Evolutionary conservation across 2,329 filamentous ascomycete genomes (phyloP).

Genomic region (Fusarium sp.): DNA sequence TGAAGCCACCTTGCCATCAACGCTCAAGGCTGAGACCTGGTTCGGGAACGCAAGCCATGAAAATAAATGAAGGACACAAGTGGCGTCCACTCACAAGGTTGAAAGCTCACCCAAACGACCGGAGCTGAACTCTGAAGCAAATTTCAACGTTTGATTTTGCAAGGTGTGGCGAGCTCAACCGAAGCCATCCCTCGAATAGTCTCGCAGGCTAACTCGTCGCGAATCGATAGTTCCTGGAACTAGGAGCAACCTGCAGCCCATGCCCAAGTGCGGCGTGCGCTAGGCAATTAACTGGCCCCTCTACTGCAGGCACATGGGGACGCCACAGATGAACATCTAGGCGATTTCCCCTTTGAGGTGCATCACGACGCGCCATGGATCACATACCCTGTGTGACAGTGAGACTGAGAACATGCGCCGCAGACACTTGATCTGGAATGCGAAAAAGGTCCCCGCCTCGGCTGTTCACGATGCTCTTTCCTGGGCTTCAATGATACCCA

Average conservation of each 20-base stretch:
- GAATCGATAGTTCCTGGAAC: slow-evolving; percentile 38
- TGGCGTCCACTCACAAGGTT: slow-evolving; percentile 22
- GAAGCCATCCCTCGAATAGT: not conserved
- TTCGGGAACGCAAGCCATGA: not conserved
- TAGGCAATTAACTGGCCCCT: not conserved
- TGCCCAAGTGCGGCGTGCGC: not conserved
- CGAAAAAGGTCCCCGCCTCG: not conserved
- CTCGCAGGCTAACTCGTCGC: slow-evolving; percentile 1
- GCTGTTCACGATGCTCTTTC: slow-evolving; percentile 22
- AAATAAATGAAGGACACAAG: slow-evolving; percentile 9
- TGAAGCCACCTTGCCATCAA: not conserved
- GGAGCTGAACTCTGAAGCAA: slow-evolving; percentile 11
- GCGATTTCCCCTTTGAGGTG: slow-evolving; percentile 15
- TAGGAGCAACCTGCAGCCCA: slow-evolving; percentile 8
- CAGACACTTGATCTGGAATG: slow-evolving; percentile 31
- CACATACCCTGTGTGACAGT: not conserved
- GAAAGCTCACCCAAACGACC: not conserved
- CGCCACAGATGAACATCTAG: slow-evolving; percentile 17
- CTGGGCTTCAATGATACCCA: not conserved
- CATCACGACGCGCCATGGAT: slow-evolving; percentile 1
- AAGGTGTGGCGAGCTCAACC: slow-evolving; percentile 21
- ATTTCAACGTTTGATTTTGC: slow-evolving; percentile 8
- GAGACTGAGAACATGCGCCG: slow-evolving; percentile 24
- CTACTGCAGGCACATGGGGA: slow-evolving; percentile 33
- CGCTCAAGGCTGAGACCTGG: not conserved